These are phyloP conservation scores for Fusarium duplospermum DNA, from an alignment of 2,329 filamentous ascomycete genomes.

Conservation along the genomic window DNA sequence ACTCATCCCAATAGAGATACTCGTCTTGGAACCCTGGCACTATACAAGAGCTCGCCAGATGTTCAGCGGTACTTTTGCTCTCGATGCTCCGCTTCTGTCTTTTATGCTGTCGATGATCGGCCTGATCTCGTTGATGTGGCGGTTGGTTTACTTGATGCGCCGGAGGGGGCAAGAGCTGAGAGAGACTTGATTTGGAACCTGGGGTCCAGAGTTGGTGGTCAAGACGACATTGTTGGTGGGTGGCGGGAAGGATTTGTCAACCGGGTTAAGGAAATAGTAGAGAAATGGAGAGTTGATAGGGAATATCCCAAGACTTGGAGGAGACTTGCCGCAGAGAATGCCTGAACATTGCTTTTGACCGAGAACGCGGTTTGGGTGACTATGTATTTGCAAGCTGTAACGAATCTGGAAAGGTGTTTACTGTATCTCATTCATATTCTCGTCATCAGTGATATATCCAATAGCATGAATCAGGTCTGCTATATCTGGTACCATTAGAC, in stretches of 20 bases:
- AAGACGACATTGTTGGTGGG: conserved; percentile 16
- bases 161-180: conserved; percentile 60
- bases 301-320: conserved; percentile 25
- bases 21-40: conserved; percentile 55
- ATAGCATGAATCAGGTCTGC: not conserved
- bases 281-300: conserved; percentile 35
- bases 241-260: conserved; percentile 32
- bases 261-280: conserved; percentile 24
- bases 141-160: conserved; percentile 56
- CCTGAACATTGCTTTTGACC: not conserved
- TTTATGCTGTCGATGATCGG: conserved; percentile 56
- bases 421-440: not conserved
- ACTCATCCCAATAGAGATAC: conserved; percentile 45
- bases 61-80: conserved; percentile 63
- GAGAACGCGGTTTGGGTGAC: too few species aligned
- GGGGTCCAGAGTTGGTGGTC: conserved; percentile 38
- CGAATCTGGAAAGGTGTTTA: not conserved
- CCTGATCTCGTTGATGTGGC: conserved; percentile 57
- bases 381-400: not conserved
- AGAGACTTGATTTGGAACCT: conserved; percentile 56
- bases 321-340: not conserved
- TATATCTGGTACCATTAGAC: not conserved
- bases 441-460: not conserved
- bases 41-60: conserved; percentile 56
- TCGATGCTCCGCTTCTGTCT: conserved; percentile 59